Evolutionary conservation across 768 basidiomycete genomes (phyloP).

Genomic region (Termitomyces sp.): DNA sequence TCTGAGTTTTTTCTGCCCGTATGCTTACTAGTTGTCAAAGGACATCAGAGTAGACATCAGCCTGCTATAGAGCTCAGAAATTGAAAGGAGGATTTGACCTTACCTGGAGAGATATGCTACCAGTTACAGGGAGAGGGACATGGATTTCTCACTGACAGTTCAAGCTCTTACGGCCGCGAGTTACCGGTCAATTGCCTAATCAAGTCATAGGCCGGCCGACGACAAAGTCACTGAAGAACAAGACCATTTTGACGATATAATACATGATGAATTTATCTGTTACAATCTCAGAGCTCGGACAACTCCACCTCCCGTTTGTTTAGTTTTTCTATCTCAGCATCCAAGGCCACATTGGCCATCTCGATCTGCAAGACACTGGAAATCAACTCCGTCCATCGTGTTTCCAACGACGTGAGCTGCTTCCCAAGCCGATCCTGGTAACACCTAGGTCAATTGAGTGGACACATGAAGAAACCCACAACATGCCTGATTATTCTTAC

Average conservation of each 20-base stretch:
- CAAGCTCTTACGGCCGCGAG: conserved; percentile 12
- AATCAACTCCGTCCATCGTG: conserved; percentile 89
- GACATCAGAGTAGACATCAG: background rate
- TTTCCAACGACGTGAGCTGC: conserved; percentile 79
- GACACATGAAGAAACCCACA: background rate
- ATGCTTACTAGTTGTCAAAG: conserved; percentile 15
- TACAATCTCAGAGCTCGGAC: conserved; percentile 30
- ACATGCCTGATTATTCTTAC: conserved; percentile 80
- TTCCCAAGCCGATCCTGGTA: conserved; percentile 69
- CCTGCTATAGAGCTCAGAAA: background rate
- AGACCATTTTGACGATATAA: background rate
- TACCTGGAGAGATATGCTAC: conserved; percentile 34
- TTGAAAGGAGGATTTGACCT: background rate
- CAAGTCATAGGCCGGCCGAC: conserved; percentile 13
- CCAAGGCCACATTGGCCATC: conserved; percentile 89
- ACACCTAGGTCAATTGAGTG: background rate
- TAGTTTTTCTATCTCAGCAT: conserved; percentile 68
- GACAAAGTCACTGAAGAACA: background rate
- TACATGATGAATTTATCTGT: background rate
- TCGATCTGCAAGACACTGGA: conserved; percentile 90
- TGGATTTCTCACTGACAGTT: conserved; percentile 15
- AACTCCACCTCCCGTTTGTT: conserved; percentile 59
- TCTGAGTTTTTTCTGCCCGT: conserved; percentile 30
- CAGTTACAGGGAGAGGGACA: conserved; percentile 24
- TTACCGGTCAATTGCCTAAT: conserved; percentile 11